phyloP scores from a whole-genome alignment of 768 basidiomycete genomes.

The Leccinum pellstonianum region DNA sequence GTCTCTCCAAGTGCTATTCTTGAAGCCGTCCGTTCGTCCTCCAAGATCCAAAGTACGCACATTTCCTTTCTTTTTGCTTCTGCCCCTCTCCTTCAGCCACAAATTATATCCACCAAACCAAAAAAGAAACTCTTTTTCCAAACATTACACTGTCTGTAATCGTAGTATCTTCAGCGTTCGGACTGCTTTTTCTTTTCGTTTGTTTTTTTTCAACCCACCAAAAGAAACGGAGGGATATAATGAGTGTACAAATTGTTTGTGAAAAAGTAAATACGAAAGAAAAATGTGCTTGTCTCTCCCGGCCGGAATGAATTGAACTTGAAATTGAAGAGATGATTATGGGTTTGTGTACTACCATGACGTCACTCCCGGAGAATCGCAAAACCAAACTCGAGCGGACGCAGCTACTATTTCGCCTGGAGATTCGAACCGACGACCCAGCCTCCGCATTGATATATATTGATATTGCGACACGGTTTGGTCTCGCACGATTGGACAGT shows the following conservation, averaged over 20 bases:
- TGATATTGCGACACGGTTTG: no score
- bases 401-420: no score
- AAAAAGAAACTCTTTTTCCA: slow-evolving; percentile 14
- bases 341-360: no score
- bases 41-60: background rate
- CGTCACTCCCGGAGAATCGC: no score
- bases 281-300: background rate
- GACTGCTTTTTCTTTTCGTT: slow-evolving; percentile 12
- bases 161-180: slow-evolving; percentile 21
- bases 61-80: slow-evolving; percentile 1
- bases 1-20: background rate
- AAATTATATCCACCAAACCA: slow-evolving; percentile 24
- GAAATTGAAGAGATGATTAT: no score
- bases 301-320: no score
- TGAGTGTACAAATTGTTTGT: slow-evolving; percentile 25
- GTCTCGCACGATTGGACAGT: no score
- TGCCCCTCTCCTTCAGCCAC: slow-evolving; percentile 7
- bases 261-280: background rate
- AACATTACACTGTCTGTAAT: slow-evolving; percentile 29
- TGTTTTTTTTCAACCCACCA: slow-evolving; percentile 16
- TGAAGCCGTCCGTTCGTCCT: background rate
- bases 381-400: no score
- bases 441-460: no score
- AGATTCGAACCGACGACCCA: no score
- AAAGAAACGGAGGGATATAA: slow-evolving; percentile 28